phyloP scores from a whole-genome alignment of 2,329 filamentous ascomycete species.

The Alternaria infectoria region DNA sequence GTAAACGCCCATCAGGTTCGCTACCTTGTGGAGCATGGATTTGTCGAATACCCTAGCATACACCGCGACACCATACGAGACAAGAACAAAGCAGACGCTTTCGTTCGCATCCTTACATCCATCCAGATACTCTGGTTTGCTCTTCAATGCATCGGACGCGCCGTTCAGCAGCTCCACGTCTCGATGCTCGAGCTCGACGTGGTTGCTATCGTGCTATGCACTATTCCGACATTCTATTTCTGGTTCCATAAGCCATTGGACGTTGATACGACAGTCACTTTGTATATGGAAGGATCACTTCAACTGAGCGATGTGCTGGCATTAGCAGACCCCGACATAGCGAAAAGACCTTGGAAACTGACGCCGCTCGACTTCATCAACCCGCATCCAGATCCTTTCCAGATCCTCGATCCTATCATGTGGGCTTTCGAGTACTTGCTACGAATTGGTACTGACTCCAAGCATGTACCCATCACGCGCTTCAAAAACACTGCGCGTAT shows the following conservation, averaged over 20 bases:
- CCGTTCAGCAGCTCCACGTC: neutral
- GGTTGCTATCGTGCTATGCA: neutral
- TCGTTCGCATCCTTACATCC: neutral
- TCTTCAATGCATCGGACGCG: neutral
- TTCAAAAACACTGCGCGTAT: neutral
- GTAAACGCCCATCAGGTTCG: neutral
- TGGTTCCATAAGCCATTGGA: neutral
- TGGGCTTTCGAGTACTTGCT: neutral
- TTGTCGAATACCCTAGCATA: neutral
- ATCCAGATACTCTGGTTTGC: neutral
- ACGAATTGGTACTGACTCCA: fast-evolving
- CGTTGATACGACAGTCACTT: neutral
- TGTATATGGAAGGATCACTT: neutral
- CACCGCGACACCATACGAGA: neutral
- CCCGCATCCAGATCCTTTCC: neutral
- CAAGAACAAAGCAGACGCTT: neutral
- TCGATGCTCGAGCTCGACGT: neutral
- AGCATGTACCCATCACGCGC: neutral
- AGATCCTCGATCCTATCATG: neutral
- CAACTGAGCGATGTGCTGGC: neutral
- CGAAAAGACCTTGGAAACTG: too few species aligned
- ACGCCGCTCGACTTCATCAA: neutral
- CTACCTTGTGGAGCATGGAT: neutral
- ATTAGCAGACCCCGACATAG: neutral
- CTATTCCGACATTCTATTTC: neutral